phyloP scores from a whole-genome alignment of 1,139 yeast species.

The Spathaspora jeffriesii region DNA sequence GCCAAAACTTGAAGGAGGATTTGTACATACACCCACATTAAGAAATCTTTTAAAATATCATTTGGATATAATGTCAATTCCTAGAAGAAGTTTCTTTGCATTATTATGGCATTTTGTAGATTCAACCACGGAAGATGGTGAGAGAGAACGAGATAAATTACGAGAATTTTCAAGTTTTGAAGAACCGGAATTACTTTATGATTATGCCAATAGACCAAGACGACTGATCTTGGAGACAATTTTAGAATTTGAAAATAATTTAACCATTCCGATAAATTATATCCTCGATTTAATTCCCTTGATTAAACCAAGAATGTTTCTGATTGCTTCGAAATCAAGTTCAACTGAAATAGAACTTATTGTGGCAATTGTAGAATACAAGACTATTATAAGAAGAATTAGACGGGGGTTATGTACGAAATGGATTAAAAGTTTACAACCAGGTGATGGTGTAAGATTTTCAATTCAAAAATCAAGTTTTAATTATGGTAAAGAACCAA shows the following conservation, averaged over 20 bases:
- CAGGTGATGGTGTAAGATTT: conserved; percentile 54
- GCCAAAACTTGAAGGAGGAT: conserved; percentile 55
- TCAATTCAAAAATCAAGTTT: conserved; percentile 53
- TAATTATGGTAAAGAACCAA: conserved; percentile 50
- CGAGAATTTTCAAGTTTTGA: conserved; percentile 73
- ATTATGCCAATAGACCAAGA: conserved; percentile 90
- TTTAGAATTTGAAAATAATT: conserved; percentile 70
- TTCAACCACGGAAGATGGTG: conserved; percentile 42
- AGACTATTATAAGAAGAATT: conserved; percentile 72
- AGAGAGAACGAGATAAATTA: conserved; percentile 72
- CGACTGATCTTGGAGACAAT: conserved; percentile 84
- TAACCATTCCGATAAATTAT: conserved; percentile 73
- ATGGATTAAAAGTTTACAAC: conserved; percentile 58
- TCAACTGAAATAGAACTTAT: conserved; percentile 56
- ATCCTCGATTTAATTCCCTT: conserved; percentile 76
- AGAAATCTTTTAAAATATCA: conserved; percentile 76
- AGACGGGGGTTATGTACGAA: conserved; percentile 85
- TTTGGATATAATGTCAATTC: conserved; percentile 79
- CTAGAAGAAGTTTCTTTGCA: conserved; percentile 79
- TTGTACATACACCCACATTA: conserved; percentile 59
- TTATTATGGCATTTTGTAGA: conserved; percentile 72
- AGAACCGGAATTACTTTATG: conserved; percentile 77
- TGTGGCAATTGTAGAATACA: conserved; percentile 84
- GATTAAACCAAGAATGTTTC: conserved; percentile 79
- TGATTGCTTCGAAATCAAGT: conserved; percentile 68